These are phyloP conservation scores for Fraxinus xanthoxyloides DNA, from an alignment of 305 asterid species.

Conservation along the genomic window DNA sequence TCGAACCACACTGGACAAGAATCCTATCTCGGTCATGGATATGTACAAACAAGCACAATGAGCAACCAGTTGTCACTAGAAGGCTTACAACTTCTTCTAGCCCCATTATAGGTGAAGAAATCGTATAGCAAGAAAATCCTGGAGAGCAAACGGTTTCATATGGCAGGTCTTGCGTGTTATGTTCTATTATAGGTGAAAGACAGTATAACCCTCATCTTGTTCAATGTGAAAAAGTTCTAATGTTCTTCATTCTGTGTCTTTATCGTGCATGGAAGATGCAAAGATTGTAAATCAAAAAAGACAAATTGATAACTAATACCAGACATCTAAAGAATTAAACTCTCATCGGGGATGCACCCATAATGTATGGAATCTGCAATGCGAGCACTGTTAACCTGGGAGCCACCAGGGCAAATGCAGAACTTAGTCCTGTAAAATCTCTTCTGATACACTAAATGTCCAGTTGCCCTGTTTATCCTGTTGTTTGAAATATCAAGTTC, in stretches of 20 bases:
- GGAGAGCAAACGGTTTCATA: conserved; percentile 3
- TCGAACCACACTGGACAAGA: conserved; percentile 9
- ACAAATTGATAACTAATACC: background rate
- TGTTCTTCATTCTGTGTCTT: background rate
- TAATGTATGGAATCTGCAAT: conserved; percentile 90
- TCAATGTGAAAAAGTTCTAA: background rate
- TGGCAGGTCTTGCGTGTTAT: background rate
- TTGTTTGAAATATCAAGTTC: conserved; percentile 81
- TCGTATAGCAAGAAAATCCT: conserved; percentile 4
- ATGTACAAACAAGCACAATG: background rate
- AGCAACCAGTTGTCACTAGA: background rate
- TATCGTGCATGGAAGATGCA: background rate
- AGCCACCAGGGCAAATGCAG: conserved; percentile 99
- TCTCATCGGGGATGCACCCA: conserved; percentile 90
- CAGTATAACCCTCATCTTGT: background rate
- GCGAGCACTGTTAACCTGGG: conserved; percentile 96
- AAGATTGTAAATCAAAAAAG: background rate
- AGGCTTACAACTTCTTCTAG: background rate
- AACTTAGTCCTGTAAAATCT: conserved; percentile 81
- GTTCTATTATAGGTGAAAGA: background rate
- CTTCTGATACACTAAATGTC: conserved; percentile 83
- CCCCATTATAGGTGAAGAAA: background rate
- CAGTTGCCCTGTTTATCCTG: conserved; percentile 86
- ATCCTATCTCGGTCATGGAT: background rate
- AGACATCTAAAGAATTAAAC: conserved; percentile 14